phyloP scores from a whole-genome alignment of 139 green algal genomes.

The Parachlorella kessleri region DNA sequence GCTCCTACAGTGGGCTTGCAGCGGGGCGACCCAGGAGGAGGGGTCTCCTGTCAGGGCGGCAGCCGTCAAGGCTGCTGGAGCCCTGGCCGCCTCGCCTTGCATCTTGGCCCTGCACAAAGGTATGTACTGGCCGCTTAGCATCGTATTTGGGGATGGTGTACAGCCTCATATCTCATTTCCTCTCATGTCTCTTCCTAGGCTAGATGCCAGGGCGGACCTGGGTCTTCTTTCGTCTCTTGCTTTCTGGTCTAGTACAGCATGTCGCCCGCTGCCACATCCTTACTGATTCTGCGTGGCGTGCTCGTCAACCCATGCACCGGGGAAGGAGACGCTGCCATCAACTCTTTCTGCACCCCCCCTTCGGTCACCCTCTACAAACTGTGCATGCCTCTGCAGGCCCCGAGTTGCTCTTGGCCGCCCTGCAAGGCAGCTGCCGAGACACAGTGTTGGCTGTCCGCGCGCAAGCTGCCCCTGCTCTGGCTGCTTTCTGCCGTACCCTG shows the following conservation, averaged over 20 bases:
- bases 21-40: slow-evolving; percentile 1
- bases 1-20: slow-evolving; percentile 3
- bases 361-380: neutral
- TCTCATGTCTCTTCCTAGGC: too few species aligned
- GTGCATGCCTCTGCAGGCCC: slow-evolving; percentile 1
- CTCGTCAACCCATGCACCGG: too few species aligned
- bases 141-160: neutral
- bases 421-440: slow-evolving; percentile 5
- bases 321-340: too few species aligned
- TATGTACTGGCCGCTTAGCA: neutral
- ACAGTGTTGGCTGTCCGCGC: slow-evolving; percentile 10
- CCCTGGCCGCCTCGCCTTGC: neutral
- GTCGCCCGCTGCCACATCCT: neutral
- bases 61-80: slow-evolving; percentile 26
- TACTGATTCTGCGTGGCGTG: neutral
- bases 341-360: neutral
- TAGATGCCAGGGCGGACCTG: neutral
- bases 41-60: slow-evolving; percentile 48
- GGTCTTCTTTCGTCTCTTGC: neutral
- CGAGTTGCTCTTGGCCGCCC: neutral
- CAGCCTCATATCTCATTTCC: too few species aligned
- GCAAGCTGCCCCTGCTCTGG: slow-evolving; percentile 11
- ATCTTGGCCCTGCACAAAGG: neutral
- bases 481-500: slow-evolving; percentile 3
- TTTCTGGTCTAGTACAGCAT: neutral